phyloP scores from a whole-genome alignment of 305 asterid species.

The Plantago rigida region DNA sequence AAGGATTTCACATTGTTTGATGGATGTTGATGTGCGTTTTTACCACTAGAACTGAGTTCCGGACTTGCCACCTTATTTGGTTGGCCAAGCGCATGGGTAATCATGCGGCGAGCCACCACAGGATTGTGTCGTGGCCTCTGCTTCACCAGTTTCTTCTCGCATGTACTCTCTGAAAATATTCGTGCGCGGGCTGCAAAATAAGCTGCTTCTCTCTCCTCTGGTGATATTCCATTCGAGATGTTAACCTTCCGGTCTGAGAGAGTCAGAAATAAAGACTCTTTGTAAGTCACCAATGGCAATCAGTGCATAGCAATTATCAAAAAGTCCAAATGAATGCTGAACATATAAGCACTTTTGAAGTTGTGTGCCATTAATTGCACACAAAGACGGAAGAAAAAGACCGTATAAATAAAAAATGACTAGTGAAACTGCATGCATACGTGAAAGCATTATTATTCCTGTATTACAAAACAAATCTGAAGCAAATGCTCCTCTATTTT shows the following conservation, averaged over 20 bases:
- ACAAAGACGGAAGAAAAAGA: slow-evolving; percentile 8
- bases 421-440: background rate
- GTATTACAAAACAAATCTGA: too few species aligned
- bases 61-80: slow-evolving; percentile 34
- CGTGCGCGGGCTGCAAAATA: slow-evolving; percentile 66
- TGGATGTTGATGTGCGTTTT: slow-evolving; percentile 25
- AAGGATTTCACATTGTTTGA: slow-evolving; percentile 24
- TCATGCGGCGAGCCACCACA: slow-evolving; percentile 81
- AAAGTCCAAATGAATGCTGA: background rate
- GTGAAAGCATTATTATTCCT: too few species aligned
- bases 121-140: slow-evolving; percentile 68
- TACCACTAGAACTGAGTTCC: slow-evolving; percentile 27
- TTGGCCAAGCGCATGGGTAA: slow-evolving; percentile 82
- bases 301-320: background rate
- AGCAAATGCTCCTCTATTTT: too few species aligned
- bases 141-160: slow-evolving; percentile 31
- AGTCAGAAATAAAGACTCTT: slow-evolving; percentile 20
- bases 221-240: slow-evolving; percentile 35
- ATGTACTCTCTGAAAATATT: slow-evolving; percentile 46
- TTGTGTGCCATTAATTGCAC: background rate
- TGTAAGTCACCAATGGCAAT: slow-evolving; percentile 12
- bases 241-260: slow-evolving; percentile 31
- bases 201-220: slow-evolving; percentile 66
- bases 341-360: background rate
- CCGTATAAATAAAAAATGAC: background rate